A percentile compares a stretch with the other conserved stretches of the same genome.
These are phyloP conservation scores for Ustilago loliicola DNA, from an alignment of 1,284 basidiomycete genomes.

Conservation along the genomic window DNA sequence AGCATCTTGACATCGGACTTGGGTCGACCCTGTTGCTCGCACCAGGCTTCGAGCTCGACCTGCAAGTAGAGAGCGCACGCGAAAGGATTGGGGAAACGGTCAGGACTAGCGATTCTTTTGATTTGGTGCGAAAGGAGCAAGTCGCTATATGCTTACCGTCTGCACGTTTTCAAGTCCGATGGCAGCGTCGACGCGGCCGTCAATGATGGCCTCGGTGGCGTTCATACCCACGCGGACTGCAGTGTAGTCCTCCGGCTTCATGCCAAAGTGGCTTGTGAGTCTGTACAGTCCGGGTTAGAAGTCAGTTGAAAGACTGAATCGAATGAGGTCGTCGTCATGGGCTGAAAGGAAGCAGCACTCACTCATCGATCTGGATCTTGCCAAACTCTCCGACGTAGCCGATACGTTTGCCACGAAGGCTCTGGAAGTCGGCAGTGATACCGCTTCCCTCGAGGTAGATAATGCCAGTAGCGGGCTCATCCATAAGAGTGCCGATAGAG, in stretches of 20 bases:
- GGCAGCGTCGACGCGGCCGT: slow-evolving; percentile 71
- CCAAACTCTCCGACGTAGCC: slow-evolving; percentile 72
- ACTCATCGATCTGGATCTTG: slow-evolving; percentile 71
- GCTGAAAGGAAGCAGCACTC: neutral
- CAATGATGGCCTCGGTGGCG: slow-evolving; percentile 70
- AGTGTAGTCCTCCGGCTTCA: slow-evolving; percentile 70
- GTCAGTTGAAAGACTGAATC: no score
- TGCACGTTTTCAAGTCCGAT: slow-evolving; percentile 71
- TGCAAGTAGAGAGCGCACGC: neutral
- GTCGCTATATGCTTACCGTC: slow-evolving; percentile 45
- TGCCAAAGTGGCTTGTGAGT: slow-evolving; percentile 59
- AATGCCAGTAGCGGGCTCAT: slow-evolving; percentile 72
- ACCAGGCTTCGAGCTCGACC: slow-evolving; percentile 71
- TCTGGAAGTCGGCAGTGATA: slow-evolving; percentile 70
- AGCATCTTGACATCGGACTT: slow-evolving; percentile 71
- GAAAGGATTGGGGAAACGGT: neutral
- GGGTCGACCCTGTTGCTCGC: slow-evolving; percentile 68
- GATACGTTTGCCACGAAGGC: slow-evolving; percentile 71
- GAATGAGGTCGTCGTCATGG: neutral
- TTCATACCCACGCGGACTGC: slow-evolving; percentile 72
- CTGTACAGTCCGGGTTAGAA: slow-evolving; percentile 7
- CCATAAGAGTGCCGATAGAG: slow-evolving; percentile 70
- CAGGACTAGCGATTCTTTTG: neutral
- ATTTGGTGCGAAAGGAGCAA: neutral
- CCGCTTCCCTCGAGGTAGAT: slow-evolving; percentile 71